Percentiles rank a stretch among this genome's conserved stretches.
Evolutionary conservation across 331 rosid species (phyloP).

Genomic region (Rhamnella rubrinervis): DNA sequence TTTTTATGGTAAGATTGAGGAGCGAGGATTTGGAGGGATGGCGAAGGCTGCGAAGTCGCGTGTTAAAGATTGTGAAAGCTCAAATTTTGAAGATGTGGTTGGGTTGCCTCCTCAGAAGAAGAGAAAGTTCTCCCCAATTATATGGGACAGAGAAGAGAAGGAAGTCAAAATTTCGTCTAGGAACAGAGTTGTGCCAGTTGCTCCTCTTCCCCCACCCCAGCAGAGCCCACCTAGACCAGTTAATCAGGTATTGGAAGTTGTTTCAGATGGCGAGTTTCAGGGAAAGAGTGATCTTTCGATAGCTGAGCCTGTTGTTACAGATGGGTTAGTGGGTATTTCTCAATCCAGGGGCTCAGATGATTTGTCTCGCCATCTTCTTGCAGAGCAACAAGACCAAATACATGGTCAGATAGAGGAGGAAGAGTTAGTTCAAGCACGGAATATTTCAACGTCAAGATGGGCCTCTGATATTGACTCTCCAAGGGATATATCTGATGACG

Average conservation of each 20-base stretch:
- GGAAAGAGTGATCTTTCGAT: slow-evolving; percentile 5
- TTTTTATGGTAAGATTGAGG: slow-evolving; percentile 30
- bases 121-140: slow-evolving; percentile 66
- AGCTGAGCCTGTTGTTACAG: slow-evolving; percentile 7
- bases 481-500: slow-evolving; percentile 19
- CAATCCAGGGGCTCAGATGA: slow-evolving; percentile 8
- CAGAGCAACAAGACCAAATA: not conserved
- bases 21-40: slow-evolving; percentile 30
- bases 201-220: slow-evolving; percentile 15
- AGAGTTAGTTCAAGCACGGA: slow-evolving; percentile 24
- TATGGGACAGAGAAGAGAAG: slow-evolving; percentile 57
- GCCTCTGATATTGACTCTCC: slow-evolving; percentile 55
- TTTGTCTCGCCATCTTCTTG: slow-evolving; percentile 6
- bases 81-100: slow-evolving; percentile 14
- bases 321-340: slow-evolving; percentile 10
- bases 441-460: slow-evolving; percentile 69
- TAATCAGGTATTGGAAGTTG: slow-evolving; percentile 2
- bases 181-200: slow-evolving; percentile 21
- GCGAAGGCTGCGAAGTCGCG: not conserved
- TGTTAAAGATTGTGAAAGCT: slow-evolving; percentile 10
- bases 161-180: slow-evolving; percentile 30
- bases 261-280: slow-evolving; percentile 11
- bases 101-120: slow-evolving; percentile 44
- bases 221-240: not conserved
- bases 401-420: slow-evolving; percentile 19